These are phyloP conservation scores for Ensete glaucum DNA, from an alignment of 176 grass and related monocot genomes.

Conservation along the genomic window DNA sequence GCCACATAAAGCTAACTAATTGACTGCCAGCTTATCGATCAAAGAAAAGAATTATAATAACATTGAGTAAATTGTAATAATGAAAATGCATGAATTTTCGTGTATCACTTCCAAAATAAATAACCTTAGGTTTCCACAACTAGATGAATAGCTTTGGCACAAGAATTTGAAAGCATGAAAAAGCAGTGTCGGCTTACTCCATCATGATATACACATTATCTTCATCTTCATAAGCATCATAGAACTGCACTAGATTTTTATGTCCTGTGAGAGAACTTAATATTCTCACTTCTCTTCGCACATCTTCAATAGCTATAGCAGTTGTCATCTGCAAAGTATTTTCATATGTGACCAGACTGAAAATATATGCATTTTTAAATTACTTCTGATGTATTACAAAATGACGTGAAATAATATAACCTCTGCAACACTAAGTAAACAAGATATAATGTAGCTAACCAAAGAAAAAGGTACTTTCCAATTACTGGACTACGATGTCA, in stretches of 20 bases:
- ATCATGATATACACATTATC: constrained; percentile 98
- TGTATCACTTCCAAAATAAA: not conserved
- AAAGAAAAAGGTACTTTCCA: not conserved
- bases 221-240: constrained; percentile 93
- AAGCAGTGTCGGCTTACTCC: constrained; percentile 58
- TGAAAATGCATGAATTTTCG: not conserved
- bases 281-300: constrained; percentile 97
- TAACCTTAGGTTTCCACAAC: not conserved
- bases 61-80: not conserved
- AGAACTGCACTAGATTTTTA: constrained; percentile 92
- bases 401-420: not conserved
- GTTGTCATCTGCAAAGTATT: constrained; percentile 88
- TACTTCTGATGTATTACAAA: not conserved
- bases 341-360: not conserved
- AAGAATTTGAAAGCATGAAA: not conserved
- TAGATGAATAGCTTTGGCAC: not conserved
- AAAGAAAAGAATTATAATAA: not conserved
- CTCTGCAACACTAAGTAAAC: not conserved
- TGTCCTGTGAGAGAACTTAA: constrained; percentile 89
- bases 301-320: constrained; percentile 96
- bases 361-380: not conserved
- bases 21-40: not conserved
- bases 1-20: not conserved
- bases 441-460: not conserved
- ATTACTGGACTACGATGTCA: not conserved